These are phyloP conservation scores for Metroxylon sagu DNA, from an alignment of 176 grass and related monocot genomes.

Conservation along the genomic window DNA sequence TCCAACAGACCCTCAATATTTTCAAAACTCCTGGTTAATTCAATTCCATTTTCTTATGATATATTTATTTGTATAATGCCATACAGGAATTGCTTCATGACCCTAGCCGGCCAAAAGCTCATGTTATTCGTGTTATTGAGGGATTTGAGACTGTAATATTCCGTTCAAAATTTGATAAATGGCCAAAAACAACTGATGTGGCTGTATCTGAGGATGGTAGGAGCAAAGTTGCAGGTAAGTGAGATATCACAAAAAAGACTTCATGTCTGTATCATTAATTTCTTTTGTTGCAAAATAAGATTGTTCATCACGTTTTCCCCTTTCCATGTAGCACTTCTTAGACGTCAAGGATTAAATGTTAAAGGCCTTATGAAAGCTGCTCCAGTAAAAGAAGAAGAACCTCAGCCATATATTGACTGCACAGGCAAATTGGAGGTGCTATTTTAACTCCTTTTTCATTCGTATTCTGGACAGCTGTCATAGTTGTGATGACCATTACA, in stretches of 20 bases:
- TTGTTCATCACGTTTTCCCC: slow-evolving; percentile 13
- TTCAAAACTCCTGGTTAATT: neutral
- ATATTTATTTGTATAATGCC: slow-evolving; percentile 12
- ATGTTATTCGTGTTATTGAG: slow-evolving; percentile 88
- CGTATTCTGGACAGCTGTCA: no score
- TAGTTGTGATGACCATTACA: no score
- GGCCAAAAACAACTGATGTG: slow-evolving; percentile 88
- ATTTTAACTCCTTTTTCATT: neutral
- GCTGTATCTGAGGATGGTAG: slow-evolving; percentile 90
- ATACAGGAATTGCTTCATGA: slow-evolving; percentile 68
- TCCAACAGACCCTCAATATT: neutral
- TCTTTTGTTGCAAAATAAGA: no score
- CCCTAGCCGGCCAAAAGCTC: slow-evolving; percentile 45
- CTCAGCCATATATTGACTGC: slow-evolving; percentile 94
- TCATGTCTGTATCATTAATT: no score
- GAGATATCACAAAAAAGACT: no score
- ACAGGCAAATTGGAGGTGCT: slow-evolving; percentile 83
- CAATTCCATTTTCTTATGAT: neutral
- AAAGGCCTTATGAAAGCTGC: slow-evolving; percentile 74
- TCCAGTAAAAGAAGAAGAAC: slow-evolving; percentile 73
- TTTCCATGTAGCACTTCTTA: slow-evolving; percentile 68
- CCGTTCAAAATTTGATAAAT: slow-evolving; percentile 79
- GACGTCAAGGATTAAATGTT: slow-evolving; percentile 85
- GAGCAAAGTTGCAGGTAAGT: slow-evolving; percentile 96
- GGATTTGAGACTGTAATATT: slow-evolving; percentile 90